Evolutionary conservation across 2,329 filamentous ascomycete genomes (phyloP).

Genomic region (Sporothrix luriei): DNA sequence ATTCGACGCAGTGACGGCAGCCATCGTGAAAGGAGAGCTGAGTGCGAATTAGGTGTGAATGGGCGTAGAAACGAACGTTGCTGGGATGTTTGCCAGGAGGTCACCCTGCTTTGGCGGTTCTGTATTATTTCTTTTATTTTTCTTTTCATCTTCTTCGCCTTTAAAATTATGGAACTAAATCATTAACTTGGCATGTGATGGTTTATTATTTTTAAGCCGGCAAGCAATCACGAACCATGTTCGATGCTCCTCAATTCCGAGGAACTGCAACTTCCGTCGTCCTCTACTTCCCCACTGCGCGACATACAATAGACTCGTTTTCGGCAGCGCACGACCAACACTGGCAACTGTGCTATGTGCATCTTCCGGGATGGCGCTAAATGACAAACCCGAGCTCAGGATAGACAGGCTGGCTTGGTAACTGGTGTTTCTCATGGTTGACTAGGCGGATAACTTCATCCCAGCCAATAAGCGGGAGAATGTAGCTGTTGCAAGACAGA

Average conservation of each 20-base stretch:
- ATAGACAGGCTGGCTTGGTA: background rate
- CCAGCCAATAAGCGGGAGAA: background rate
- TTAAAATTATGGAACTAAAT: background rate
- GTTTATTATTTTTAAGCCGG: constrained; percentile 15
- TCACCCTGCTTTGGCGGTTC: background rate
- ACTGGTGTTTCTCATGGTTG: background rate
- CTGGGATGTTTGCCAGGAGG: background rate
- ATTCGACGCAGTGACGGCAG: background rate
- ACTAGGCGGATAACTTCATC: constrained; percentile 23
- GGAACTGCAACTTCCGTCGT: constrained; percentile 11
- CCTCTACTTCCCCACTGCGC: background rate
- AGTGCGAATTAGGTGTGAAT: too few relatives aligned
- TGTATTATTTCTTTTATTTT: background rate
- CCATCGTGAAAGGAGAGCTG: background rate
- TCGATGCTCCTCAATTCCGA: constrained; percentile 7
- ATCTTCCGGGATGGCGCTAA: constrained; percentile 19
- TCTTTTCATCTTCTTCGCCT: background rate
- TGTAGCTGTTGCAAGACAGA: background rate
- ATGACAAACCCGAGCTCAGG: background rate
- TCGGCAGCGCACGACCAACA: background rate
- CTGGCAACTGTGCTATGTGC: background rate
- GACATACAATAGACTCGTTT: too few relatives aligned
- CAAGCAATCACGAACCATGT: background rate
- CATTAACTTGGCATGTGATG: background rate
- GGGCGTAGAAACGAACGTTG: background rate